phyloP scores from a whole-genome alignment of 2,329 filamentous ascomycete genomes.

The Reticulascus tulasneorum region DNA sequence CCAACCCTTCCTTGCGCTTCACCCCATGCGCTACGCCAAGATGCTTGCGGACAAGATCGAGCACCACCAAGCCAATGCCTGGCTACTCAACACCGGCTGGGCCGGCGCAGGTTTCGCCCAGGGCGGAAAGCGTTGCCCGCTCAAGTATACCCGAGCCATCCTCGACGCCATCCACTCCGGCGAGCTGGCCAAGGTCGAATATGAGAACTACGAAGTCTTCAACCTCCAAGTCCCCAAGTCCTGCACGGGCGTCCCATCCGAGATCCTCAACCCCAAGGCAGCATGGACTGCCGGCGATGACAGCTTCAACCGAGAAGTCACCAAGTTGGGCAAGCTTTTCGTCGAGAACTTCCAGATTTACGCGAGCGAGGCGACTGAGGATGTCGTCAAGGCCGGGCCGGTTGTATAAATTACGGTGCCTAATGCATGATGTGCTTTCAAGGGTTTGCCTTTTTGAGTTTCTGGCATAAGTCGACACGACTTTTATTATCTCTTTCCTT shows the following conservation, averaged over 20 bases:
- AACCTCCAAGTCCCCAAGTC: conserved; percentile 93
- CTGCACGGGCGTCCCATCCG: conserved; percentile 82
- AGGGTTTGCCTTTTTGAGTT: conserved; percentile 5
- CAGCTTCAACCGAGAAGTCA: conserved; percentile 82
- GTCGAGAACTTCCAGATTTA: conserved; percentile 98
- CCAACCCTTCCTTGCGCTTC: conserved; percentile 96
- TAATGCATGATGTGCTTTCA: background rate
- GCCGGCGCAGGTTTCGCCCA: conserved; percentile 87
- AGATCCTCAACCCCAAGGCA: conserved; percentile 91
- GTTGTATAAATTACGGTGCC: conserved; percentile 20
- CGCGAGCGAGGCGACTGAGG: conserved; percentile 73
- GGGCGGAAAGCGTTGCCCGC: conserved; percentile 92
- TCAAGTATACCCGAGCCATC: conserved; percentile 98
- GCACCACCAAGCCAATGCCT: conserved; percentile 90
- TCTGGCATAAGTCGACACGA: conserved; percentile 2
- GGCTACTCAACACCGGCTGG: conserved; percentile 98
- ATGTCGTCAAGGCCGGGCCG: conserved; percentile 68
- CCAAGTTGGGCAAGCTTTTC: conserved; percentile 86
- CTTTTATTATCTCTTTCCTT: conserved; percentile 3
- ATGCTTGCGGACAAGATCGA: conserved; percentile 99
- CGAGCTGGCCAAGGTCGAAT: conserved; percentile 88
- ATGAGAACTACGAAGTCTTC: conserved; percentile 94
- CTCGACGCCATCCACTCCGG: conserved; percentile 97
- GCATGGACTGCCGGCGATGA: conserved; percentile 82
- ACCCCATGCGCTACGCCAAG: conserved; percentile 98